Evolutionary conservation across 371 early-diverging fungal genomes (phyloP), one percentile per base, ranked within the genome.

Genomic region (Mucor circinelloides): DNA sequence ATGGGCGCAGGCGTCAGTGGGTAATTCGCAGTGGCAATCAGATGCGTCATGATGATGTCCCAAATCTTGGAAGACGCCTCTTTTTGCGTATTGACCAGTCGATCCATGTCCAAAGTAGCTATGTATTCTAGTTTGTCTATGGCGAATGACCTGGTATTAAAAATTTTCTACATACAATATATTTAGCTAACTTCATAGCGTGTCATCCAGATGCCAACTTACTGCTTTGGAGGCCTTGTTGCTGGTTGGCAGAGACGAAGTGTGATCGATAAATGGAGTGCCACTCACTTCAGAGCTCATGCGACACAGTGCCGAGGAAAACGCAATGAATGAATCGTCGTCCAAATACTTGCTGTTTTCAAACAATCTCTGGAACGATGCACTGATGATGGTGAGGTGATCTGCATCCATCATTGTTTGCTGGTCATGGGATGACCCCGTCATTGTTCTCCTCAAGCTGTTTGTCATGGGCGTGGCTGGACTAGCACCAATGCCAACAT

Each of bases 141-240:
- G 0, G 97, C 93, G 84, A 95, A 97, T 15, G 92, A 89, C 68
- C 88, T 89, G 36, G 90, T 90, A 48, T 95, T 87, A 17, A 85
- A 81, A 7, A 84, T 75, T 81, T 83, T 89, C 86, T 87, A 34
- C 6, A n/a, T n/a, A n/a, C n/a, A n/a, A n/a, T n/a, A n/a, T n/a
- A n/a, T n/a, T n/a, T n/a, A n/a, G n/a, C n/a, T n/a, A n/a, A n/a
- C n/a, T n/a, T n/a, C n/a, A n/a, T n/a, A n/a, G n/a, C n/a, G n/a
- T n/a, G n/a, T n/a, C n/a, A n/a, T n/a, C n/a, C n/a, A n/a, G n/a
- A n/a, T n/a, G n/a, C n/a, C n/a, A 32, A 63, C 78, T 74, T 79
- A 82, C 82, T 7, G 72, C 66, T 58, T 78, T 59, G 2, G 82
- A 74, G 13, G 73, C 75, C 57, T 83, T 76, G 28, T 52, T 74